Evolutionary conservation across 2,329 filamentous ascomycete species (phyloP).

Genomic region (Penicillium sp.): DNA sequence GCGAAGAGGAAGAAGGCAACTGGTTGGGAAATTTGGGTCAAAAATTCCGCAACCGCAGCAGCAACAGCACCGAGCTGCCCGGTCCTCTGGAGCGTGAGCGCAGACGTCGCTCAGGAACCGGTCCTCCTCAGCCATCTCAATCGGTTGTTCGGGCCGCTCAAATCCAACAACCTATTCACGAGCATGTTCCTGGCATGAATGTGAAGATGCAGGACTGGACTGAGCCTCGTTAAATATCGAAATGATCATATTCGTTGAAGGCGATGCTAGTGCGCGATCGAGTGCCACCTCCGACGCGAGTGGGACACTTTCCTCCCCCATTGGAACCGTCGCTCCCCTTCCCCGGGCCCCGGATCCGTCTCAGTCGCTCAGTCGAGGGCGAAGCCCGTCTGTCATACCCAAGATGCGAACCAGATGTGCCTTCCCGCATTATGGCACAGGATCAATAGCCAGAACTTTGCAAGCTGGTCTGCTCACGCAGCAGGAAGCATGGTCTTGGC

Average conservation of each 20-base stretch:
- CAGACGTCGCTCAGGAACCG: constrained; percentile 63
- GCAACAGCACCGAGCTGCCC: constrained; percentile 44
- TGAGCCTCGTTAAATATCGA: constrained; percentile 29
- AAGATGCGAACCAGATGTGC: not conserved
- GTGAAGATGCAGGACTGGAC: constrained; percentile 43
- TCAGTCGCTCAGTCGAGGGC: not conserved
- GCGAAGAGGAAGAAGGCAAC: constrained; percentile 61
- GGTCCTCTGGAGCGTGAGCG: constrained; percentile 58
- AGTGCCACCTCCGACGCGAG: not conserved
- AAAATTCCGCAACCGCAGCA: constrained; percentile 57
- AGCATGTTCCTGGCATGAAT: constrained; percentile 31
- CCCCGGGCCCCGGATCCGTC: not conserved
- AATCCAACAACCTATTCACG: constrained; percentile 36
- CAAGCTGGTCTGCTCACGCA: not conserved
- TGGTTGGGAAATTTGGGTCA: constrained; percentile 68
- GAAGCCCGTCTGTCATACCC: not conserved
- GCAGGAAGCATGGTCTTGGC: not conserved
- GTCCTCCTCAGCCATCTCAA: constrained; percentile 49
- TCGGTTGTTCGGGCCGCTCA: constrained; percentile 37
- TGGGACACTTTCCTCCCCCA: not conserved
- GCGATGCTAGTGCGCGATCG: not conserved
- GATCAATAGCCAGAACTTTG: constrained; percentile 10
- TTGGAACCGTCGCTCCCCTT: not conserved
- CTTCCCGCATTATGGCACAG: constrained; percentile 12
- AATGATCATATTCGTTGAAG: not conserved